These are phyloP conservation scores for Polygonum maritimum DNA, from an alignment of 148 eudicot genomes.

Conservation along the genomic window DNA sequence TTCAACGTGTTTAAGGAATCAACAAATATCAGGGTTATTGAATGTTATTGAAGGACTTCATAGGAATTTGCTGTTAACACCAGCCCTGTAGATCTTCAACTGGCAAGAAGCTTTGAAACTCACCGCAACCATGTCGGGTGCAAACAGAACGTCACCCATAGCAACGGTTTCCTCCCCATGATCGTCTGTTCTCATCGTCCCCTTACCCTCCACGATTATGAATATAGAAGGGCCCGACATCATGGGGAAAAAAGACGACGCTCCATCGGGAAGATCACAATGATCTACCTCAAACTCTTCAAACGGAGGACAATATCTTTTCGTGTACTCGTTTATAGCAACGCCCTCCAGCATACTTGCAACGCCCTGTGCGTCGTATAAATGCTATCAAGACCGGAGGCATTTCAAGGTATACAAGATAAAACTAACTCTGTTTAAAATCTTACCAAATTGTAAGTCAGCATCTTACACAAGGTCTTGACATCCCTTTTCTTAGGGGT, in stretches of 20 bases:
- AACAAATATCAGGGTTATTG: too few relatives aligned
- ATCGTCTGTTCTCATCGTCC: slow-evolving; percentile 28
- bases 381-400: too few relatives aligned
- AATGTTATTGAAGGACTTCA: slow-evolving; percentile 9
- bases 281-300: slow-evolving; percentile 93
- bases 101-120: slow-evolving; percentile 27
- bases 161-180: slow-evolving; percentile 22
- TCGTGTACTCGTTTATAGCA: slow-evolving; percentile 42
- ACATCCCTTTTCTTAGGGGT: slow-evolving; percentile 83
- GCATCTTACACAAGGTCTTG: slow-evolving; percentile 75
- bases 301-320: slow-evolving; percentile 66
- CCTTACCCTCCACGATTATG: slow-evolving; percentile 50
- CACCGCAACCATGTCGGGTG: slow-evolving; percentile 52
- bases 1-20: too few relatives aligned
- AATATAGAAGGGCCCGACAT: slow-evolving; percentile 69
- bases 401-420: not conserved
- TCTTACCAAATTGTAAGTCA: slow-evolving; percentile 82
- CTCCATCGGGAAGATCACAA: slow-evolving; percentile 40
- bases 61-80: slow-evolving; percentile 59
- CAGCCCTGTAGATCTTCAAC: slow-evolving; percentile 69
- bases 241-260: slow-evolving; percentile 34
- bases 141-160: slow-evolving; percentile 68
- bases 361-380: slow-evolving; percentile 27
- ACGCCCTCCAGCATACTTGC: slow-evolving; percentile 57
- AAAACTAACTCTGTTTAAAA: not conserved